Conservation (phyloP, 768 basidiomycete species). For the Trametes punicea region DNA sequence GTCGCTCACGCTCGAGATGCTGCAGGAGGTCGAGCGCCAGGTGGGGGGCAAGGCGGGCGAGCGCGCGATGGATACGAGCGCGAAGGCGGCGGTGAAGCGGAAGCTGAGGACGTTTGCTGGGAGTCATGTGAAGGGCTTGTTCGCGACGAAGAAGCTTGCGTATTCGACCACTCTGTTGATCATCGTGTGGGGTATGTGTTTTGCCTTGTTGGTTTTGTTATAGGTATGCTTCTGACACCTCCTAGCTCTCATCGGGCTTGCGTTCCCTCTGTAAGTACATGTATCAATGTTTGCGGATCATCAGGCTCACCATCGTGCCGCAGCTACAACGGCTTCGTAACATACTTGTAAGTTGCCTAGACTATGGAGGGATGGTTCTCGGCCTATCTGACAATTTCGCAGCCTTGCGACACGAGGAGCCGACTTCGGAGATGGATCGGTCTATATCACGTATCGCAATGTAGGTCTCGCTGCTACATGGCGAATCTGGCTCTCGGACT, state of each 20-base stretch:
- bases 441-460: constrained; percentile 71
- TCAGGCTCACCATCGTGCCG: background rate
- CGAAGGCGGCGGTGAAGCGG: constrained; percentile 36
- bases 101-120: constrained; percentile 36
- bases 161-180: constrained; percentile 51
- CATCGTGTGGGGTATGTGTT: constrained; percentile 46
- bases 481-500: too few relatives aligned
- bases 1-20: constrained; percentile 48
- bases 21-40: constrained; percentile 27
- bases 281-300: too few relatives aligned
- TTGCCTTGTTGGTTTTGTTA: too few relatives aligned
- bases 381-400: constrained; percentile 7
- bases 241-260: constrained; percentile 67
- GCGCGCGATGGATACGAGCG: constrained; percentile 34
- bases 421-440: constrained; percentile 61
- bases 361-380: background rate
- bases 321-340: constrained; percentile 48
- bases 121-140: constrained; percentile 47
- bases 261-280: constrained; percentile 62
- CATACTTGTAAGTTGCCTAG: constrained; percentile 41
- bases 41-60: constrained; percentile 9
- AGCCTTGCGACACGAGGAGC: constrained; percentile 62
- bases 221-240: background rate
- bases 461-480: constrained; percentile 36
- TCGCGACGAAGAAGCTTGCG: constrained; percentile 49